Evolutionary conservation across 1,139 yeast genomes (phyloP).

Genomic region (Candida smagusa): DNA sequence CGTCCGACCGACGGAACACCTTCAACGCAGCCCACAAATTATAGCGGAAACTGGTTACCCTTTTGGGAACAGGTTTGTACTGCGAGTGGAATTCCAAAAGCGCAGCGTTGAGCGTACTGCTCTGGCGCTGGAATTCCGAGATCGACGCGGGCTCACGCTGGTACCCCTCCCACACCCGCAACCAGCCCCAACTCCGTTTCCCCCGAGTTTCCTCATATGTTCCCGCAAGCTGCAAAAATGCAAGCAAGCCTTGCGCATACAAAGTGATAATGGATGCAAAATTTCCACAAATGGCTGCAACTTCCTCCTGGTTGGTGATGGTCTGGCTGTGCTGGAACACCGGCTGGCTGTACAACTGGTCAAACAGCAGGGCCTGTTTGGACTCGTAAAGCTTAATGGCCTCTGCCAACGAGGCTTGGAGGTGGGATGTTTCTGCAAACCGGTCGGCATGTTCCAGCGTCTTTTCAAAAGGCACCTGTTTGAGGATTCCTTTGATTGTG

Average conservation of each 20-base stretch:
- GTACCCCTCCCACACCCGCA: conserved; percentile 43
- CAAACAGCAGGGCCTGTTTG: conserved; percentile 58
- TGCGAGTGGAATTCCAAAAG: conserved; percentile 33
- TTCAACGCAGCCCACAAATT: conserved; percentile 32
- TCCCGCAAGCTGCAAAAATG: conserved; percentile 46
- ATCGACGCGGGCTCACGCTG: neutral
- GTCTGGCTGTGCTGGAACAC: conserved; percentile 42
- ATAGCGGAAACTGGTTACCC: conserved; percentile 8
- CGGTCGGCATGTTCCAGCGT: conserved; percentile 22
- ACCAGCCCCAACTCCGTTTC: conserved; percentile 48
- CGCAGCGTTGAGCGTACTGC: conserved; percentile 34
- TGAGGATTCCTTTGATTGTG: conserved; percentile 60
- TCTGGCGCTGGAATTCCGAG: conserved; percentile 1
- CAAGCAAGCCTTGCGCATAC: conserved; percentile 56
- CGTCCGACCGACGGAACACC: conserved; percentile 55
- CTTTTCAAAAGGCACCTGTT: conserved; percentile 54
- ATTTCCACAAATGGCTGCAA: conserved; percentile 83
- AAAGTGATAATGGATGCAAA: conserved; percentile 65
- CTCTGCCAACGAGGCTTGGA: conserved; percentile 44
- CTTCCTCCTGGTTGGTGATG: conserved; percentile 68
- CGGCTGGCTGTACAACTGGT: conserved; percentile 56
- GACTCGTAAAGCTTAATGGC: conserved; percentile 56
- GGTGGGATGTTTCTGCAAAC: conserved; percentile 40
- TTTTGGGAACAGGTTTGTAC: conserved; percentile 1
- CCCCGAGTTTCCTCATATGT: conserved; percentile 34